These are phyloP conservation scores for Notholithocarpus densiflorus DNA, from an alignment of 306 rosid genomes.

Conservation along the genomic window DNA sequence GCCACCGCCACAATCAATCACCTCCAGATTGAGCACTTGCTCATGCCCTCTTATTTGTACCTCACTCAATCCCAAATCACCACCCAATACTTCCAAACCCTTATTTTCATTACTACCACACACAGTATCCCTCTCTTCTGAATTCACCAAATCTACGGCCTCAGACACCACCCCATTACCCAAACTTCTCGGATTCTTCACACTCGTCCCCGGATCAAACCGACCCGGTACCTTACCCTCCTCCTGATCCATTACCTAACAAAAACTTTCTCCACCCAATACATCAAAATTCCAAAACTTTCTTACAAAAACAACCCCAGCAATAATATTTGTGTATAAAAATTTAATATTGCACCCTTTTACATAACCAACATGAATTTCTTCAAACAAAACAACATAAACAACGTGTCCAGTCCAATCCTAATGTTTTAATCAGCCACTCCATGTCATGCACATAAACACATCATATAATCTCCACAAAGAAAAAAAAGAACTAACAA, in stretches of 20 bases:
- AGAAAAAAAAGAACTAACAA: background rate
- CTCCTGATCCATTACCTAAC: slow-evolving; percentile 47
- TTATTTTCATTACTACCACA: slow-evolving; percentile 23
- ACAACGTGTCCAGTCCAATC: slow-evolving; percentile 18
- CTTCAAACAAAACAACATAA: slow-evolving; percentile 17
- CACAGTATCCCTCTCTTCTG: slow-evolving; percentile 12
- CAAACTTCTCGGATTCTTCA: slow-evolving; percentile 24
- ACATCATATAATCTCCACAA: background rate
- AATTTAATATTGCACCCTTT: background rate
- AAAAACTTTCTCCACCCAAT: slow-evolving; percentile 21
- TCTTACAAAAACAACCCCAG: slow-evolving; percentile 15
- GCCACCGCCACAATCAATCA: slow-evolving; percentile 18
- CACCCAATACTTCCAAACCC: slow-evolving; percentile 18
- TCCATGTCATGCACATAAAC: slow-evolving; percentile 1
- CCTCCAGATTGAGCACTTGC: slow-evolving; percentile 11
- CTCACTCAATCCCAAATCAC: slow-evolving; percentile 33
- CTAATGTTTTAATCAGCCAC: slow-evolving; percentile 30
- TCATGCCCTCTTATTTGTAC: slow-evolving; percentile 22
- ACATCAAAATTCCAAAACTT: slow-evolving; percentile 10
- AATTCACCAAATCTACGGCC: slow-evolving; percentile 23
- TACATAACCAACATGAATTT: slow-evolving; percentile 13
- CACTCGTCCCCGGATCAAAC: slow-evolving; percentile 32
- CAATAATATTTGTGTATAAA: slow-evolving; percentile 7
- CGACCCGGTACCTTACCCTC: slow-evolving; percentile 25
- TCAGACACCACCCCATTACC: slow-evolving; percentile 44